Conservation (phyloP, 2,329 filamentous ascomycete genomes). For the Penicillium aurantiogriseum region DNA sequence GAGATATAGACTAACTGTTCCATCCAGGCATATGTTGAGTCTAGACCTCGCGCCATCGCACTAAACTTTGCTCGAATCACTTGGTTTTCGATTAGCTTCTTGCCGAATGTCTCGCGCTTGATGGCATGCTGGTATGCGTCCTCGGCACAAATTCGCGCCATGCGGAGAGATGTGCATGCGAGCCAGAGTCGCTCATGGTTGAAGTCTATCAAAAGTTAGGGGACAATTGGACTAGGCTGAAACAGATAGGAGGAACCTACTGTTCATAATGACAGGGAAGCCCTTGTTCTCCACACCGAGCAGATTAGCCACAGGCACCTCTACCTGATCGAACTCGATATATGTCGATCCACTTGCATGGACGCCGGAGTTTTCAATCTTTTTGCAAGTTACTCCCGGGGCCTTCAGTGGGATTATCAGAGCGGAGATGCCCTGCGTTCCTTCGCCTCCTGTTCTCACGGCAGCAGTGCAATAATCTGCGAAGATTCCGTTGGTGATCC, state of each 20-base stretch:
- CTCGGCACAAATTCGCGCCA: slow-evolving; percentile 57
- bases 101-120: slow-evolving; percentile 57
- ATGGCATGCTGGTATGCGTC: slow-evolving; percentile 54
- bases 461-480: slow-evolving; percentile 60
- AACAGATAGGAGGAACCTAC: not conserved
- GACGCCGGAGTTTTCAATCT: slow-evolving; percentile 60
- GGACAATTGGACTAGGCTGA: no score
- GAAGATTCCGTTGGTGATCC: slow-evolving; percentile 60
- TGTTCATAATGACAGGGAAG: slow-evolving; percentile 74
- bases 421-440: slow-evolving; percentile 56
- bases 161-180: slow-evolving; percentile 56
- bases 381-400: slow-evolving; percentile 50
- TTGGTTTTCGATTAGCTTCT: slow-evolving; percentile 55
- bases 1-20: slow-evolving; percentile 57
- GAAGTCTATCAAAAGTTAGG: slow-evolving; percentile 42
- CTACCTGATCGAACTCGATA: slow-evolving; percentile 77
- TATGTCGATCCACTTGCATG: slow-evolving; percentile 61
- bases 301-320: slow-evolving; percentile 71
- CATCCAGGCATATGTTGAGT: slow-evolving; percentile 58
- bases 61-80: slow-evolving; percentile 58
- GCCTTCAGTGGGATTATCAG: slow-evolving; percentile 56
- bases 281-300: slow-evolving; percentile 77
- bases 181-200: slow-evolving; percentile 61
- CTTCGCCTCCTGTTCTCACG: slow-evolving; percentile 57
- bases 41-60: slow-evolving; percentile 54